A percentile compares a stretch with the other conserved stretches of the same genome.
Conservation (phyloP, 2,329 filamentous ascomycete species). For the Zasmidium angulare region DNA sequence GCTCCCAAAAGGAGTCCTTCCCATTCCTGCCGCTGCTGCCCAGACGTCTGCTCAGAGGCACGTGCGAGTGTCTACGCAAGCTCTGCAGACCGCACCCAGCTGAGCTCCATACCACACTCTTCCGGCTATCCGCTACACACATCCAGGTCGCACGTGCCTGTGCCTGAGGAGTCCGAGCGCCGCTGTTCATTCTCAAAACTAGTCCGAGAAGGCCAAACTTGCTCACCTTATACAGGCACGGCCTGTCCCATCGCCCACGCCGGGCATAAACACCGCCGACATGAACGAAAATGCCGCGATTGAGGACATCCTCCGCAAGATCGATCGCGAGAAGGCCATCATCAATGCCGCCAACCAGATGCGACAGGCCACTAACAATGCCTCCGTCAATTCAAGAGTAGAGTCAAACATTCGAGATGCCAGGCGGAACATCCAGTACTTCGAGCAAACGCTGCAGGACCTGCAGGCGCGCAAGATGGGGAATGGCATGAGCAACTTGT, state of each 20-base stretch:
- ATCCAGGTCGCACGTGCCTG: constrained; percentile 7
- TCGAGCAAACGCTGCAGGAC: constrained; percentile 88
- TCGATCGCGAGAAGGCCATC: constrained; percentile 92
- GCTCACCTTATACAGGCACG: neutral
- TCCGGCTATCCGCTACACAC: neutral
- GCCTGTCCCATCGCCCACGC: constrained; percentile 13
- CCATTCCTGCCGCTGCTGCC: neutral
- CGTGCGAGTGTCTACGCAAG: neutral
- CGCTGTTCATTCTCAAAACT: neutral
- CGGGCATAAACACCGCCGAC: constrained; percentile 36
- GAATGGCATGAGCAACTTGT: constrained; percentile 67
- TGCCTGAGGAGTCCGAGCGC: neutral
- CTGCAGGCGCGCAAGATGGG: constrained; percentile 78
- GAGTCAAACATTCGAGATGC: constrained; percentile 94
- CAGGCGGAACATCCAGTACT: constrained; percentile 88
- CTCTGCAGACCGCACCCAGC: constrained; percentile 1
- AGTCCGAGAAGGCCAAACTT: neutral
- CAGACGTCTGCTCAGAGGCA: neutral
- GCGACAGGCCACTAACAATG: constrained; percentile 94
- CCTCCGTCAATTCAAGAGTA: constrained; percentile 82
- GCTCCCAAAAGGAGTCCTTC: neutral
- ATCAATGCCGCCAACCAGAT: constrained; percentile 93
- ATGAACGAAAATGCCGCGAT: constrained; percentile 64
- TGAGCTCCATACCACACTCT: neutral
- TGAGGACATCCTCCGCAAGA: constrained; percentile 90